Conservation (phyloP, 176 grass and related monocot genomes). For the Ensete ventricosum region DNA sequence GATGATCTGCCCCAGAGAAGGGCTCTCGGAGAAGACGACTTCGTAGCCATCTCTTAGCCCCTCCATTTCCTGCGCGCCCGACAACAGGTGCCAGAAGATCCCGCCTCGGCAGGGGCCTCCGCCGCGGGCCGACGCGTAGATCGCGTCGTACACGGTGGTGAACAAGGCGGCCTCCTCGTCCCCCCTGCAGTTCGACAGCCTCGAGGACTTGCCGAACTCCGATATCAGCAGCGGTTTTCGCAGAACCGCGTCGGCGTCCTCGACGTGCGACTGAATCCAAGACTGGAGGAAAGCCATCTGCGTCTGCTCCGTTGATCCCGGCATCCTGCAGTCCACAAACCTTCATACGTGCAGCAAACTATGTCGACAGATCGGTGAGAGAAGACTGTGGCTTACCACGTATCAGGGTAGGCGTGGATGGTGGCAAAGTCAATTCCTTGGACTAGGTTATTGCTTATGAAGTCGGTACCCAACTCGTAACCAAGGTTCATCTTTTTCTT, state of each 20-base stretch:
- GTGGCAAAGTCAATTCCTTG: slow-evolving; percentile 17
- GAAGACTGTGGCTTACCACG: not conserved
- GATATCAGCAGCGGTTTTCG: slow-evolving; percentile 17
- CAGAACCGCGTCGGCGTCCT: not conserved
- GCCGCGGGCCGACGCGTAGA: slow-evolving; percentile 23
- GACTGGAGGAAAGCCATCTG: slow-evolving; percentile 5
- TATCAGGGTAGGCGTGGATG: slow-evolving; percentile 16
- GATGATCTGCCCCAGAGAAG: not conserved
- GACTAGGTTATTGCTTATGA: slow-evolving; percentile 12
- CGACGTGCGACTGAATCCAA: slow-evolving; percentile 7
- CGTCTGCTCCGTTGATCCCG: not conserved
- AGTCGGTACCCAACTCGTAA: slow-evolving; percentile 6
- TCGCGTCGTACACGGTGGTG: not conserved
- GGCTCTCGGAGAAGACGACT: slow-evolving; percentile 1
- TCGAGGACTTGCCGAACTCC: slow-evolving; percentile 16
- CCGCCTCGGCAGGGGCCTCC: slow-evolving; percentile 31
- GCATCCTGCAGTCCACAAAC: not conserved
- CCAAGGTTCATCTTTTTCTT: slow-evolving; percentile 5
- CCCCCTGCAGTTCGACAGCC: not conserved
- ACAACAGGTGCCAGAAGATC: slow-evolving; percentile 23
- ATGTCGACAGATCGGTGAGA: not conserved
- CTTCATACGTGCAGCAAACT: too few species aligned
- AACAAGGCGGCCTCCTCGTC: not conserved
- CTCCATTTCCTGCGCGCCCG: slow-evolving; percentile 3
- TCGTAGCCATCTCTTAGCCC: slow-evolving; percentile 11